Percentiles rank a stretch among this genome's conserved stretches.
Conservation (phyloP, 208 protist species). For the Phytomonas sp. region DNA sequence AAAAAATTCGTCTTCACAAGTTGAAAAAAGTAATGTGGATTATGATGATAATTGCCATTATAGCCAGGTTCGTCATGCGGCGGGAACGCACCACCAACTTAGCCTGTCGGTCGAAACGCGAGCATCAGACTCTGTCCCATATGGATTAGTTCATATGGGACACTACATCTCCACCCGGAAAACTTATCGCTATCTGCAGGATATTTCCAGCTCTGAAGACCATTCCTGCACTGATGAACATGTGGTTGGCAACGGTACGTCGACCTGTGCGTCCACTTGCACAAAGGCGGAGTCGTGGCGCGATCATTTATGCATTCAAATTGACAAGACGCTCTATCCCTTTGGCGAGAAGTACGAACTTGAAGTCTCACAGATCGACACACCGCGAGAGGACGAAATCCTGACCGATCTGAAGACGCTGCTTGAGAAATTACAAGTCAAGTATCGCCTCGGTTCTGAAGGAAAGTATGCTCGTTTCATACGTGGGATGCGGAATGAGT, state of each 20-base stretch:
- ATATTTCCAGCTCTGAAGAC: background rate
- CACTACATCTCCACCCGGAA: conserved; percentile 23
- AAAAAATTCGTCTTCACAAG: background rate
- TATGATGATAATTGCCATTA: background rate
- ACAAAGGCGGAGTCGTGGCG: conserved; percentile 11
- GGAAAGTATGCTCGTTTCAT: conserved; percentile 66
- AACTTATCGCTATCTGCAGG: conserved; percentile 23
- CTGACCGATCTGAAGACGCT: conserved; percentile 28
- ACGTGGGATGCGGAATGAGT: conserved; percentile 24
- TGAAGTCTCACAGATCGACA: conserved; percentile 42
- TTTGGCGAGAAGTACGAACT: conserved; percentile 64
- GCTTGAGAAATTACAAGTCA: conserved; percentile 23
- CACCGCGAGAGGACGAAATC: conserved; percentile 35
- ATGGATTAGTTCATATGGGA: conserved; percentile 15
- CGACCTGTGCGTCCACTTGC: background rate
- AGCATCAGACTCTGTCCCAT: background rate
- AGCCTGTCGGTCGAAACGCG: background rate
- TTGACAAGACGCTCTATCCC: conserved; percentile 50
- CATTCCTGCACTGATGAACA: background rate
- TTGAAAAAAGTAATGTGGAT: background rate
- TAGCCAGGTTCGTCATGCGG: conserved; percentile 4
- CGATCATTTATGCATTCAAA: conserved; percentile 18
- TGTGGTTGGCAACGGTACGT: background rate
- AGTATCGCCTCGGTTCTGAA: conserved; percentile 36
- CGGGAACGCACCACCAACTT: conserved; percentile 3